These are phyloP conservation scores for Rhodomyrtus psidioides DNA, from an alignment of 441 rosid species.

Conservation along the genomic window DNA sequence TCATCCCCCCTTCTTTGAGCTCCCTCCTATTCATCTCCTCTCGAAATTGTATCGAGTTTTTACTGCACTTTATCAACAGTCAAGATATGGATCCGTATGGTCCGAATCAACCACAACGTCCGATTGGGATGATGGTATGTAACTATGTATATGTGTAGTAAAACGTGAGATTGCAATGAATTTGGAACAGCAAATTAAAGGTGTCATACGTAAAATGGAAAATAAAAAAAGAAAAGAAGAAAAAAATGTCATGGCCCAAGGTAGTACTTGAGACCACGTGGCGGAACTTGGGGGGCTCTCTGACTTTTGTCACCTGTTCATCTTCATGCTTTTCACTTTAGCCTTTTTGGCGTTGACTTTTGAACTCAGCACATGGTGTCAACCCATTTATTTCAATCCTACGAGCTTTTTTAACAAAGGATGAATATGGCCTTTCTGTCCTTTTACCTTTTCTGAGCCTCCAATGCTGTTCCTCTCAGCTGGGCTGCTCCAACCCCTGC, in stretches of 20 bases:
- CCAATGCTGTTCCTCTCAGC: background rate
- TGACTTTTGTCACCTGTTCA: background rate
- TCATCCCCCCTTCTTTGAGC: background rate
- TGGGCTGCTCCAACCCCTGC: background rate
- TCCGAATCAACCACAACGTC: accelerated
- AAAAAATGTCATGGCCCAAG: background rate
- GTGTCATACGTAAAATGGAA: background rate
- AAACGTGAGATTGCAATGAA: background rate
- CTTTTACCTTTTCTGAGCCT: background rate
- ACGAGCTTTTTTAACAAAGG: background rate
- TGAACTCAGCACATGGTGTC: background rate
- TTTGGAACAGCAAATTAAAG: background rate
- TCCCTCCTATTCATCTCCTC: background rate
- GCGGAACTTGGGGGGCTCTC: background rate
- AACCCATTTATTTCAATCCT: background rate
- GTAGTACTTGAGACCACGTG: background rate
- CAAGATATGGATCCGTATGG: background rate
- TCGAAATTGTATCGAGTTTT: background rate
- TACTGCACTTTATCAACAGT: background rate
- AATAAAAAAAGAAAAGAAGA: background rate
- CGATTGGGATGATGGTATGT: background rate
- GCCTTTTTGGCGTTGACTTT: background rate
- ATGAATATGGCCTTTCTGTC: background rate
- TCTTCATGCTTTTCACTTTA: background rate
- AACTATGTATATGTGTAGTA: background rate